These are phyloP conservation scores for Pecoramyces ruminantium DNA, from an alignment of 192 early-diverging fungal species.

Conservation along the genomic window DNA sequence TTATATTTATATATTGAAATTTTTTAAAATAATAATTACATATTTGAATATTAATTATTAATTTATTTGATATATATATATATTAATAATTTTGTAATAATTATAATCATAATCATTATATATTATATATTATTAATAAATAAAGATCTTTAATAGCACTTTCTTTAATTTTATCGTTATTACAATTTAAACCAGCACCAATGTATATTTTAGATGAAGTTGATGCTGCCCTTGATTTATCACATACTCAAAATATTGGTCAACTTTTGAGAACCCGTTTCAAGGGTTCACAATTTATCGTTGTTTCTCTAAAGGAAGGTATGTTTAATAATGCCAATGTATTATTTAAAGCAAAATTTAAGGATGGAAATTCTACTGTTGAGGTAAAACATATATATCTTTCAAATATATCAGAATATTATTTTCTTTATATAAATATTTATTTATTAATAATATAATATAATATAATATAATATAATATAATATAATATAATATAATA, in stretches of 20 bases:
- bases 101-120: background rate
- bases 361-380: slow-evolving; percentile 84
- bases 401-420: background rate
- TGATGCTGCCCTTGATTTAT: slow-evolving; percentile 90
- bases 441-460: background rate
- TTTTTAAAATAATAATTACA: too few relatives aligned
- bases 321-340: slow-evolving; percentile 99
- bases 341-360: slow-evolving; percentile 81
- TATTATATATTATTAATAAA: background rate
- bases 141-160: slow-evolving; percentile 82
- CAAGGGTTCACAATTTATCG: slow-evolving; percentile 90
- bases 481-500: too few relatives aligned
- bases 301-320: slow-evolving; percentile 96
- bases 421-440: background rate
- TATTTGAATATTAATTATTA: too few relatives aligned
- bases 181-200: slow-evolving; percentile 97
- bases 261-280: slow-evolving; percentile 79
- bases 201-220: slow-evolving; percentile 99
- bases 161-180: slow-evolving; percentile 82
- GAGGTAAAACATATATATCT: slow-evolving; percentile 35
- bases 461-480: too few relatives aligned
- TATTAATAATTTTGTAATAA: background rate
- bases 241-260: slow-evolving; percentile 98
- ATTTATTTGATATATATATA: background rate
- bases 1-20: too few relatives aligned